Evolutionary conservation across 805 yeast genomes (phyloP), one percentile per base, ranked within the genome.

Genomic region (Saturnispora sanitii): DNA sequence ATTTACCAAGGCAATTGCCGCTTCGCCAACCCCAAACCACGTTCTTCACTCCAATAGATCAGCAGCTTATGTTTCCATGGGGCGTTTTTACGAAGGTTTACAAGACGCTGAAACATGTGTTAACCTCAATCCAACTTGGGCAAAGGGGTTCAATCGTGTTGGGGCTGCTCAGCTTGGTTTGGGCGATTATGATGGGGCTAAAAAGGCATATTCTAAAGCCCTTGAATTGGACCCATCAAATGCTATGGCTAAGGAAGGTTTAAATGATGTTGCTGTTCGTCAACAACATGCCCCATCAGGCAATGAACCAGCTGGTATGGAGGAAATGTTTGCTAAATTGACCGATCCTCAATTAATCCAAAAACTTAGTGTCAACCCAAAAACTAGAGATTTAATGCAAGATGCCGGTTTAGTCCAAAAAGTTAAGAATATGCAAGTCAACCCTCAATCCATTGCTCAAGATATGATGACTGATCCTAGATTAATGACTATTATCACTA

Each of bases 101-200:
- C 66, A 69, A 35, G 98, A 92, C 61, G 98, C 97, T 15, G 64
- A 83, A 44, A 75, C 82, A 55, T 82, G 95, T 64, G 78, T 82
- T 40, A 71, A 75, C 53, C 77, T 87, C 63, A 85, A 83, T 49
- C 79, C 87, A 13, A 49, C 80, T 2, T 92, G 97, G 97, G 87
- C 96, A 18, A 92, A 92, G 64, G 98, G 97, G 36, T 84, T 82
- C 68, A 82, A 79, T 55, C 79, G 99, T 63, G 82, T 82, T 28
- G 99, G 85, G 45, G 88, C 96, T 49, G 98, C 98, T 25, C 76
- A 80, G 37, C 80, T 70, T 54, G 98, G 98, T n/a, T 66, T 82
- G 45, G 86, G 86, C 15, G 73, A 83, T 45, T 71, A 79, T 37
- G 87, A 82, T 23, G 82, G 75, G 18, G 92, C 97, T 35, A 74